phyloP scores from a whole-genome alignment of 1,139 yeast species.

The Geotrichum bryndzae region DNA sequence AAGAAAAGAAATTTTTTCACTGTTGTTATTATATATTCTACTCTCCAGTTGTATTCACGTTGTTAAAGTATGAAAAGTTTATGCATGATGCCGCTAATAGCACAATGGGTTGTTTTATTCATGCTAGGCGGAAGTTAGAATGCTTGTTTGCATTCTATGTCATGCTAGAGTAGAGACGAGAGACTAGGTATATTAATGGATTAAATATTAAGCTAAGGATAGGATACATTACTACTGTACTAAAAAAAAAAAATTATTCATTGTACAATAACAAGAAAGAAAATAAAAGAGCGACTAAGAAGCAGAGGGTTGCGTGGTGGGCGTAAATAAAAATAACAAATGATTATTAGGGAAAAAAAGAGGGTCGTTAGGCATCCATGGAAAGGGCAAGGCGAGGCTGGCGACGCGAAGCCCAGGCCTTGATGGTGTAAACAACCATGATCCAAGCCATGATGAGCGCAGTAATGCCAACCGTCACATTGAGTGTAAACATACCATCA shows the following conservation, averaged over 20 bases:
- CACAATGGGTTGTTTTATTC: no score
- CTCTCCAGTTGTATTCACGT: no score
- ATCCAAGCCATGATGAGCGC: conserved; percentile 89
- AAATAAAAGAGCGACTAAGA: background rate
- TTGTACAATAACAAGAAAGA: background rate
- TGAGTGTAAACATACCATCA: conserved; percentile 85
- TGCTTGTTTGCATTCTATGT: no score
- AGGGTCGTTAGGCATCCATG: background rate
- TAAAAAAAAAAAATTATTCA: background rate
- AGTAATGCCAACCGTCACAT: conserved; percentile 71
- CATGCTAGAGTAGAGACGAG: no score
- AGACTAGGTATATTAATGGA: background rate
- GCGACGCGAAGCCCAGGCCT: conserved; percentile 23
- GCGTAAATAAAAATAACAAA: background rate
- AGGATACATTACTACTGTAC: background rate
- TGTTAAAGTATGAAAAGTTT: no score
- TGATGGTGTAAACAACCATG: conserved; percentile 63
- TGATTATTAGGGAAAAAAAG: background rate
- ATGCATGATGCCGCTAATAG: no score
- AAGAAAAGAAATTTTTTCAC: no score
- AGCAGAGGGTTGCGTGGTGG: background rate
- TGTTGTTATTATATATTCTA: no score
- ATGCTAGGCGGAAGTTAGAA: no score
- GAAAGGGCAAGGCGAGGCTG: background rate
- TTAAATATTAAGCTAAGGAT: background rate